These are phyloP conservation scores for Botrytis elliptica DNA, from an alignment of 2,329 filamentous ascomycete species.

Conservation along the genomic window DNA sequence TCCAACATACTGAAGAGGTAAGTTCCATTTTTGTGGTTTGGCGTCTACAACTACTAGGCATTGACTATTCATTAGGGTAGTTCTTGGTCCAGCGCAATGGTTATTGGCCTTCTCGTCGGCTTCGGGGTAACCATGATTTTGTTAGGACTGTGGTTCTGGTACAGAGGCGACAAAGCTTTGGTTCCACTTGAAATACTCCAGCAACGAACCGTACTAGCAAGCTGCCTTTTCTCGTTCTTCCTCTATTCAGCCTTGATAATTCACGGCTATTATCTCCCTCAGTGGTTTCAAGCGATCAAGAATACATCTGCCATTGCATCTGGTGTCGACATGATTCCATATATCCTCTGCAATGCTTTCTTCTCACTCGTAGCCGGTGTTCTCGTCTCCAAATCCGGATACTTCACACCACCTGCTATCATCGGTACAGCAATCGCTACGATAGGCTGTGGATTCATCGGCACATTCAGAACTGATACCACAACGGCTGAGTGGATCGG, in stretches of 20 bases:
- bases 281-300: conserved; percentile 35
- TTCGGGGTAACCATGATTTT: conserved; percentile 32
- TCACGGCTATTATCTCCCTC: conserved; percentile 37
- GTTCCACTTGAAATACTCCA: conserved; percentile 44
- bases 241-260: conserved; percentile 20
- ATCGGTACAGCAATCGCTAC: conserved; percentile 25
- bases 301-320: conserved; percentile 25
- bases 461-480: conserved; percentile 40
- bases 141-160: conserved; percentile 40
- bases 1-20: conserved; percentile 45
- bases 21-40: not conserved
- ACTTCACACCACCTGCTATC: conserved; percentile 35
- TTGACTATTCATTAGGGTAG: conserved; percentile 27
- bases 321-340: conserved; percentile 33
- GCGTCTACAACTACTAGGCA: not conserved
- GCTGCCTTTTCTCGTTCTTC: conserved; percentile 33
- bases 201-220: conserved; percentile 39
- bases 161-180: conserved; percentile 48
- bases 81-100: conserved; percentile 31
- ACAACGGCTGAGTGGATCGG: conserved; percentile 48
- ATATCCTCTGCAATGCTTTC: conserved; percentile 32
- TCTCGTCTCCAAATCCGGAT: conserved; percentile 38
- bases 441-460: conserved; percentile 38
- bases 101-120: conserved; percentile 40
- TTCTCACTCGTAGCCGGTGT: conserved; percentile 38